Percentiles rank a stretch among this genome's conserved stretches.
Conservation (phyloP, 2,329 filamentous ascomycete species). For the Penicillium brevicompactum region DNA sequence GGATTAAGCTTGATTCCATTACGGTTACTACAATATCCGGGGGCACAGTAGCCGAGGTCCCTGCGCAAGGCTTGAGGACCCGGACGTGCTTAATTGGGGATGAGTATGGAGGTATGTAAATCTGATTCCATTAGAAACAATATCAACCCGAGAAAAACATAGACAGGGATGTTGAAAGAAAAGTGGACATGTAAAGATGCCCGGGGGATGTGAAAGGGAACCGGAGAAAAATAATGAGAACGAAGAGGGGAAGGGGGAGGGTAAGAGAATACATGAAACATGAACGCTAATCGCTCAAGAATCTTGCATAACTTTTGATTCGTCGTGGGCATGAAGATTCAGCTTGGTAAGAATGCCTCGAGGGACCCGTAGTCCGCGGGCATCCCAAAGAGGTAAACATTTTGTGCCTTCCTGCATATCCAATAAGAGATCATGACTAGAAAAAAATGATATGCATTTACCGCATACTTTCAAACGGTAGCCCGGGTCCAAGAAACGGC, state of each 20-base stretch:
- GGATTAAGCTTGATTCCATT: neutral
- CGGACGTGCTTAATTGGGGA: neutral
- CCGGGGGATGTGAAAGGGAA: constrained; percentile 2
- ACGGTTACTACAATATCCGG: neutral
- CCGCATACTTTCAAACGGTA: neutral
- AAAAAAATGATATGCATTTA: constrained; percentile 9
- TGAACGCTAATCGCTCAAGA: constrained; percentile 18
- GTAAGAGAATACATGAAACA: constrained; percentile 11
- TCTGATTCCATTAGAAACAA: constrained; percentile 26
- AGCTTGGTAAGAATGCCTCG: constrained; percentile 9
- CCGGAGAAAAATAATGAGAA: constrained; percentile 4
- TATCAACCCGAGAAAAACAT: constrained; percentile 25
- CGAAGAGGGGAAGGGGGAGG: neutral
- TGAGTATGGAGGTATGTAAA: constrained; percentile 18
- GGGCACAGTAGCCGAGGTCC: neutral
- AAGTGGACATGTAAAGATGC: constrained; percentile 12
- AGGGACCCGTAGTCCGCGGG: constrained; percentile 7
- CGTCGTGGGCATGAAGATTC: constrained; percentile 12
- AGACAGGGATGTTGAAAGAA: constrained; percentile 12
- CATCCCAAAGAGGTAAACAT: neutral
- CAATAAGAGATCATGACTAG: constrained; percentile 6
- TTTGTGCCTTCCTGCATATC: constrained; percentile 15
- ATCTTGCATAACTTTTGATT: constrained; percentile 14
- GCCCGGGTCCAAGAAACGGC: neutral
- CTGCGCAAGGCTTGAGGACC: constrained; percentile 11